These are phyloP conservation scores for Casuarina cunninghamiana DNA, from an alignment of 306 rosid species.

Conservation along the genomic window DNA sequence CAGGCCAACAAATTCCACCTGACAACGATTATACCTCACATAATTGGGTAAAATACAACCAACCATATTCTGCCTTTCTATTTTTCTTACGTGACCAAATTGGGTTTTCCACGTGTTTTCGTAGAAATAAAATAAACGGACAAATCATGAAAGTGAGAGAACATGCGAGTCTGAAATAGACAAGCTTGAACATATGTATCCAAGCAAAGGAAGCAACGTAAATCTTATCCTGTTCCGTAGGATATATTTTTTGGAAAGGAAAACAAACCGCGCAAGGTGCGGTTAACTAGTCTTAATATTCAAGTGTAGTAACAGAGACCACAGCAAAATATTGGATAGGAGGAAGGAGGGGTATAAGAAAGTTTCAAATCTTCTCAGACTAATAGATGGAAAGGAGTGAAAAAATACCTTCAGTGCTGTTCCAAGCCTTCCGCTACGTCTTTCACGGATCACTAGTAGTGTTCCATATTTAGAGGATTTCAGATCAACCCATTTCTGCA, in stretches of 20 bases:
- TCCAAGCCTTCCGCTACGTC: constrained; percentile 76
- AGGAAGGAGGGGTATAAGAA: neutral
- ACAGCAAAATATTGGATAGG: neutral
- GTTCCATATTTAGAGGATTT: constrained; percentile 77
- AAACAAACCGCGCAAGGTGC: too few relatives aligned
- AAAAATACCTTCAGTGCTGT: constrained; percentile 75
- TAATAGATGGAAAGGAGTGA: neutral
- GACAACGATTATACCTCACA: neutral
- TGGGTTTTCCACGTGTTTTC: neutral
- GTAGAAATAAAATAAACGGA: neutral
- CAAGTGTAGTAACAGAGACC: neutral
- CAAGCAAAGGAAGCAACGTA: too few relatives aligned
- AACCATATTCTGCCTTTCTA: neutral
- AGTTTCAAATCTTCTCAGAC: neutral
- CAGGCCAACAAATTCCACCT: neutral
- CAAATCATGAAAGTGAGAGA: neutral
- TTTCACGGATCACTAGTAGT: constrained; percentile 70
- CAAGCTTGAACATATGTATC: neutral
- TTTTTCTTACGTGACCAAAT: neutral
- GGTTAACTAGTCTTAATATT: too few relatives aligned
- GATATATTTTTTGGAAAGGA: neutral
- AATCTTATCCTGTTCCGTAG: neutral
- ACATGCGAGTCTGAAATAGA: neutral
- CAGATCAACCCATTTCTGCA: constrained; percentile 86
- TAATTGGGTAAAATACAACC: neutral